phyloP scores from a whole-genome alignment of 345 rosid species.

The Dipteronia sinensis region DNA sequence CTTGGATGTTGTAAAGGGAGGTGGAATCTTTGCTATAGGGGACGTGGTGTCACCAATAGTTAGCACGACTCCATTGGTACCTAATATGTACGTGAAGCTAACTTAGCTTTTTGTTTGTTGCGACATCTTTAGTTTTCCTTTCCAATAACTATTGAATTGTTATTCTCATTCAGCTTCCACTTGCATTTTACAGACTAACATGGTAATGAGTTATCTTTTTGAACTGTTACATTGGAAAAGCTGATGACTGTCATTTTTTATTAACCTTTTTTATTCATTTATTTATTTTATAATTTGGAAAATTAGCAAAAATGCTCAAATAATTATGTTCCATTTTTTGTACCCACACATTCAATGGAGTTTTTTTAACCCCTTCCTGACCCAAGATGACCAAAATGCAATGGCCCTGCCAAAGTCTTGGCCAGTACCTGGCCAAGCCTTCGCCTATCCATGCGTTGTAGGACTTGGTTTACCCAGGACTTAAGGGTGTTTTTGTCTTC shows the following conservation, averaged over 20 bases:
- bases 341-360: background rate
- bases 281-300: background rate
- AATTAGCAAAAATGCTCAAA: background rate
- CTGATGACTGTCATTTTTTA: too few relatives aligned
- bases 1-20: slow-evolving; percentile 69
- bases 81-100: slow-evolving; percentile 61
- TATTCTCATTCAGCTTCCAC: background rate
- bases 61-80: slow-evolving; percentile 70
- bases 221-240: background rate
- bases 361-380: background rate
- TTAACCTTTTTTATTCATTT: background rate
- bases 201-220: background rate
- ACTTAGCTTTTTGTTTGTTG: slow-evolving; percentile 26
- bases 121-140: background rate
- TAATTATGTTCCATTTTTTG: background rate
- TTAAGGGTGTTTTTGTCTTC: background rate
- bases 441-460: background rate
- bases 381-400: background rate
- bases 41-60: slow-evolving; percentile 67
- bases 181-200: background rate
- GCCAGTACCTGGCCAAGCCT: background rate
- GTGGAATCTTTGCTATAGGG: slow-evolving; percentile 88
- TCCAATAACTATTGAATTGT: background rate
- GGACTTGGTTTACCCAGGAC: background rate
- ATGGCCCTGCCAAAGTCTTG: background rate